These are phyloP conservation scores for Endotrypanum monterogeii DNA, from an alignment of 208 protist species.

Conservation along the genomic window DNA sequence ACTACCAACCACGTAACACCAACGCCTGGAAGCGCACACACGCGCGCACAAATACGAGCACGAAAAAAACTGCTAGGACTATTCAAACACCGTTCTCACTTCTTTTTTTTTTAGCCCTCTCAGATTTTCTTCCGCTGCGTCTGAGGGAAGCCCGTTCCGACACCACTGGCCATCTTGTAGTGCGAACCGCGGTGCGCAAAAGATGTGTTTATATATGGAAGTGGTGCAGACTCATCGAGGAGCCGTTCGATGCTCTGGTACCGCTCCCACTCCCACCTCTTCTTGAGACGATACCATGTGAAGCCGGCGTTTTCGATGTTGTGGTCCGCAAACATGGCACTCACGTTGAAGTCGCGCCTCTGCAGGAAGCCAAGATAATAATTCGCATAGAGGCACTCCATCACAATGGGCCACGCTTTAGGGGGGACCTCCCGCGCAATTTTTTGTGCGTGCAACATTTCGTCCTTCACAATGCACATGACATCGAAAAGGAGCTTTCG, in stretches of 20 bases:
- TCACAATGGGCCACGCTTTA: conserved; percentile 82
- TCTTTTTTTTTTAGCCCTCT: neutral
- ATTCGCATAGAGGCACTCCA: conserved; percentile 87
- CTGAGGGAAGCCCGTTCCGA: neutral
- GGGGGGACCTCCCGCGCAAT: conserved; percentile 61
- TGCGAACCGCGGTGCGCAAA: conserved; percentile 50
- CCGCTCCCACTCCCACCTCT: conserved; percentile 80
- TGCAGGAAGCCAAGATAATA: conserved; percentile 90
- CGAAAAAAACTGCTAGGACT: neutral
- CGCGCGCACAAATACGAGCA: neutral
- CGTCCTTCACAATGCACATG: conserved; percentile 83
- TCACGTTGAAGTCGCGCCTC: conserved; percentile 84
- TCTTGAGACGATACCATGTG: conserved; percentile 83
- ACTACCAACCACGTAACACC: neutral
- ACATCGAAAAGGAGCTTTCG: conserved; percentile 79
- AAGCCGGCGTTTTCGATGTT: conserved; percentile 88
- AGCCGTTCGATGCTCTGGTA: conserved; percentile 76
- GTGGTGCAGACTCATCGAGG: conserved; percentile 68
- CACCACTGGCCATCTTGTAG: conserved; percentile 64
- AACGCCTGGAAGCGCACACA: neutral
- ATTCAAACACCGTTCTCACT: neutral
- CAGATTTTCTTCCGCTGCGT: conserved; percentile 2
- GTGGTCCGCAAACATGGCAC: conserved; percentile 87
- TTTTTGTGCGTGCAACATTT: conserved; percentile 85
- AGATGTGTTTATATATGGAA: conserved; percentile 66